Percentiles rank a stretch among this genome's conserved stretches.
Conservation (phyloP, 257 asterid species). For the Solanum dulcamara region DNA sequence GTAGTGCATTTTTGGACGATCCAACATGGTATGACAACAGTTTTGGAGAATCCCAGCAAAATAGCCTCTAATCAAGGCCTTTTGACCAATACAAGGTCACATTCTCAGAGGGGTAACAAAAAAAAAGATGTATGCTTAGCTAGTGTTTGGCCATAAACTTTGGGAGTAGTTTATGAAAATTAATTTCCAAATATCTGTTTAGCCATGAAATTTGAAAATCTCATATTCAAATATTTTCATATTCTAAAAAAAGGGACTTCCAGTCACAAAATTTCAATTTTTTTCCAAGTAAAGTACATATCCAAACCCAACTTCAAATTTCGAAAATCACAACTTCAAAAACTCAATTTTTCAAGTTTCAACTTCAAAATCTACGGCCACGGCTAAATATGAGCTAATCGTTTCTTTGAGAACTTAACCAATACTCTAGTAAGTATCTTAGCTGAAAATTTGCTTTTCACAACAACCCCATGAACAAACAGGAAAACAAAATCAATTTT, state of each 20-base stretch:
- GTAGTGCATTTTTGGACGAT: no score
- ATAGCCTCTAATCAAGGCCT: no score
- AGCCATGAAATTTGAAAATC: neutral
- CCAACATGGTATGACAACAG: no score
- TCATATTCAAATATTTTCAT: neutral
- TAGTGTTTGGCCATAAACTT: neutral
- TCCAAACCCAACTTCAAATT: neutral
- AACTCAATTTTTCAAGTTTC: neutral
- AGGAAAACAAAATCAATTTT: neutral
- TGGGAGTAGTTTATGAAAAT: neutral
- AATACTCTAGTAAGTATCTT: neutral
- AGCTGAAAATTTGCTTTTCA: neutral
- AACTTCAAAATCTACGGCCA: neutral
- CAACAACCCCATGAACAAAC: neutral
- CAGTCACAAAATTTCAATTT: neutral
- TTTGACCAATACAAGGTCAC: no score
- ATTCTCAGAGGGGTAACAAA: no score
- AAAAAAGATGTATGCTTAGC: no score
- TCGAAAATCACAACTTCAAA: neutral
- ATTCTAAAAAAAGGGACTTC: neutral
- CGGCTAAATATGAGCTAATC: neutral
- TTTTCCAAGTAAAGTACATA: neutral
- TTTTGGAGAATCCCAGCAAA: no score
- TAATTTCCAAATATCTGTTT: neutral
- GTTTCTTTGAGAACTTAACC: neutral